phyloP scores from a whole-genome alignment of 179 eudicot genomes.

The Beta corolliflora region DNA sequence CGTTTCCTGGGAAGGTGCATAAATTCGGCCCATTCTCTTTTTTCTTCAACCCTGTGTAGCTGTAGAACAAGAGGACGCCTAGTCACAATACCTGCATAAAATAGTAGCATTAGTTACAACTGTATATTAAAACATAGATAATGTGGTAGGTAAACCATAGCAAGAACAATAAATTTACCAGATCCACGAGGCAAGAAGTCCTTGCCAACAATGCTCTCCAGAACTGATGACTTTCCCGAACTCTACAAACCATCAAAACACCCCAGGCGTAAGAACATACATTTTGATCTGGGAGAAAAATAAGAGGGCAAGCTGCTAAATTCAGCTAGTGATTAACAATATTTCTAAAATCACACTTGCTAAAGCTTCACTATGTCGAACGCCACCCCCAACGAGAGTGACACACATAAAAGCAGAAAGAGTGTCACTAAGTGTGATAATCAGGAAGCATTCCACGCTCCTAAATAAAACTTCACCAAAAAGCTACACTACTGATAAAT shows the following conservation, averaged over 20 bases:
- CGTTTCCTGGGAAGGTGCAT: constrained; percentile 82
- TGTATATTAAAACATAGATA: background rate
- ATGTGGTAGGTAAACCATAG: background rate
- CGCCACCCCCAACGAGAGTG: background rate
- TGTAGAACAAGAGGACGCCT: constrained; percentile 97
- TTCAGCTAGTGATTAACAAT: background rate
- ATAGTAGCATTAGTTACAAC: background rate
- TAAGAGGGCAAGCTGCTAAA: background rate
- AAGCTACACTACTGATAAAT: background rate
- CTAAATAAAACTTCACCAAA: background rate
- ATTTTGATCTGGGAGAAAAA: background rate
- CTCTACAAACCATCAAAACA: constrained; percentile 56
- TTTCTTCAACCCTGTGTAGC: constrained; percentile 86
- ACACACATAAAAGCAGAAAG: background rate
- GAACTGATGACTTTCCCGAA: constrained; percentile 96
- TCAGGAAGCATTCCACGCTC: background rate
- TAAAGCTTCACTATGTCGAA: background rate
- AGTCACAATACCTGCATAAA: constrained; percentile 82
- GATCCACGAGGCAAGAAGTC: constrained; percentile 99
- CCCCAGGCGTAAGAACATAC: background rate
- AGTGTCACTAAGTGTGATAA: background rate
- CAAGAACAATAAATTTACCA: constrained; percentile 44
- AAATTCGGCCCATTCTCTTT: constrained; percentile 94
- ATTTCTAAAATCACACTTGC: background rate
- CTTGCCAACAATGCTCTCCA: constrained; percentile 96